These are phyloP conservation scores for Brassica carinata DNA, from an alignment of 345 rosid species.

Conservation along the genomic window DNA sequence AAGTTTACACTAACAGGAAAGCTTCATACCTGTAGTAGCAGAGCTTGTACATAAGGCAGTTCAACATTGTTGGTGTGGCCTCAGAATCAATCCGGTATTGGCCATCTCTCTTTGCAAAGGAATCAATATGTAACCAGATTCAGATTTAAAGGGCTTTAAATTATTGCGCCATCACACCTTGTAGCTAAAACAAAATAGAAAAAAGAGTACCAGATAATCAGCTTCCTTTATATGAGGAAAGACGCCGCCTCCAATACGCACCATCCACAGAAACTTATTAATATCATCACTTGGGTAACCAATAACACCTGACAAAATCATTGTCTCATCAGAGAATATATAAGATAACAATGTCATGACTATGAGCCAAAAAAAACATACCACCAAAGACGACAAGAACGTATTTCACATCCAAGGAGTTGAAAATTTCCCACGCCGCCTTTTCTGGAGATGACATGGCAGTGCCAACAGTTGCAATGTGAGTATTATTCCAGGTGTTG, in stretches of 20 bases:
- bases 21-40: constrained; percentile 81
- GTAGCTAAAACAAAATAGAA: background rate
- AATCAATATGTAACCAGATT: constrained; percentile 12
- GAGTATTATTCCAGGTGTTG: constrained; percentile 99
- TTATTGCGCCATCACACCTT: constrained; percentile 6
- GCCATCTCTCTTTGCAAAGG: constrained; percentile 74
- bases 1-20: constrained; percentile 1
- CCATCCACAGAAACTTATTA: constrained; percentile 99
- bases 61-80: constrained; percentile 96
- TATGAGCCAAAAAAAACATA: constrained; percentile 44
- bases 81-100: constrained; percentile 91
- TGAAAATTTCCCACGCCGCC: constrained; percentile 98
- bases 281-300: constrained; percentile 99
- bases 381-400: constrained; percentile 99
- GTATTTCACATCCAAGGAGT: constrained; percentile 97
- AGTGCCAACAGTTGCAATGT: constrained; percentile 99
- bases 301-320: constrained; percentile 67
- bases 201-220: constrained; percentile 70
- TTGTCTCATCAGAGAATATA: constrained; percentile 39
- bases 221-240: constrained; percentile 98
- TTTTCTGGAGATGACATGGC: constrained; percentile 99
- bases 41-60: constrained; percentile 95
- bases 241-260: constrained; percentile 98
- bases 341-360: constrained; percentile 11
- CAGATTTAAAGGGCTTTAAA: constrained; percentile 14